These are phyloP conservation scores for Apiospora marii DNA, from an alignment of 2,329 filamentous ascomycete species.

Conservation along the genomic window DNA sequence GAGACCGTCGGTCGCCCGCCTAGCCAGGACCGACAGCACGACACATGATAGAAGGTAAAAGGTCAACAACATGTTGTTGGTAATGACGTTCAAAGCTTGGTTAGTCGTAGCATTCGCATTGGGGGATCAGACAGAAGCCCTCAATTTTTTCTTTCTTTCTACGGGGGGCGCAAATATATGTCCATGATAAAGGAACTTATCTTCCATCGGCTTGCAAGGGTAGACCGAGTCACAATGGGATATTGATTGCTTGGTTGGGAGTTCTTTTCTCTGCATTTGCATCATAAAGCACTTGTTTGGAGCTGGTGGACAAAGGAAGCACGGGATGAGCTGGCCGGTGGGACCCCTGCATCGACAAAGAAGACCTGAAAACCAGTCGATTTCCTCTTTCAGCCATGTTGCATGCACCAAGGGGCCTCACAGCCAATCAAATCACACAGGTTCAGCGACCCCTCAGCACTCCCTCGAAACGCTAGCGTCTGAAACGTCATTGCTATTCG, in stretches of 20 bases:
- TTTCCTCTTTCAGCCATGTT: no score
- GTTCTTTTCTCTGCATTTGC: not conserved
- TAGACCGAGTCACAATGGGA: not conserved
- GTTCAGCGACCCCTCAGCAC: no score
- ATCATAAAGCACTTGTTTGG: constrained; percentile 14
- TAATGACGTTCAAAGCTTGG: not conserved
- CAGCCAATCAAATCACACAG: no score
- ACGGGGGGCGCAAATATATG: not conserved
- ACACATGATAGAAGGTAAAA: not conserved
- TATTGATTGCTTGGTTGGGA: not conserved
- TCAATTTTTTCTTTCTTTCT: not conserved
- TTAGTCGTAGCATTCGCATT: not conserved
- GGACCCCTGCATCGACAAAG: constrained; percentile 3
- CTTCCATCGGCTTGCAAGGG: not conserved
- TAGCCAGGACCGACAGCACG: not conserved
- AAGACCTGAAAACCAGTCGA: constrained; percentile 2
- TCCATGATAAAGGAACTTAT: not conserved
- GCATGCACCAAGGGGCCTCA: no score
- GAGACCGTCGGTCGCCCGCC: not conserved
- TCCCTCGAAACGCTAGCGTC: no score
- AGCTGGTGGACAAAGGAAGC: not conserved
- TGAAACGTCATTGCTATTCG: no score
- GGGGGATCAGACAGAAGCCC: not conserved
- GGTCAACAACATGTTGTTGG: not conserved
- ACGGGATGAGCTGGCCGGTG: not conserved